These are phyloP conservation scores for Clavispora santaluciae DNA, from an alignment of 805 yeast genomes.

Conservation along the genomic window DNA sequence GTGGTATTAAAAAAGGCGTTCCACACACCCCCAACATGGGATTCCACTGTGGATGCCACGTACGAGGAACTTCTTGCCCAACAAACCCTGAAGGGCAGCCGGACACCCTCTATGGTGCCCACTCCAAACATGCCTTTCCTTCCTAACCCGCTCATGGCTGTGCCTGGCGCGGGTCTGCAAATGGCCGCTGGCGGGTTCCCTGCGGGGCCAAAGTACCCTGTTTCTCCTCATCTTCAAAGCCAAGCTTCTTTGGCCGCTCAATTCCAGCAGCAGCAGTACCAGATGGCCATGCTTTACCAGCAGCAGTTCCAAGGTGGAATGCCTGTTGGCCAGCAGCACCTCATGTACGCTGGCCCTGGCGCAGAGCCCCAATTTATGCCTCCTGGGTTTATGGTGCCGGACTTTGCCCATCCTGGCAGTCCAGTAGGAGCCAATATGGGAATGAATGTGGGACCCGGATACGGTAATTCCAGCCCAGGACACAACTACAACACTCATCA, in stretches of 20 bases:
- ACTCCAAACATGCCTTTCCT: constrained; percentile 22
- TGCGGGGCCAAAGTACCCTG: constrained; percentile 11
- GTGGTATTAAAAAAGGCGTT: constrained; percentile 55
- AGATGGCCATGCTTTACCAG: constrained; percentile 36
- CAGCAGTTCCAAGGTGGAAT: constrained; percentile 28
- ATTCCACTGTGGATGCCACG: constrained; percentile 51
- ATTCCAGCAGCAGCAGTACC: constrained; percentile 34
- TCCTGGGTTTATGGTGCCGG: constrained; percentile 20
- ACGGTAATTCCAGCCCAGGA: constrained; percentile 3
- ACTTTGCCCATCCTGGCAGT: constrained; percentile 30
- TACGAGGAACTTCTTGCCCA: constrained; percentile 50
- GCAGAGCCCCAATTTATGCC: constrained; percentile 29
- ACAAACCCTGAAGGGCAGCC: constrained; percentile 9
- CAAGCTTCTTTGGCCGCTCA: constrained; percentile 30
- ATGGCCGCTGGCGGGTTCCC: constrained; percentile 16
- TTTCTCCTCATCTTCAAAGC: constrained; percentile 30
- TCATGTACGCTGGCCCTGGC: constrained; percentile 27
- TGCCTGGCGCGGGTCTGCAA: constrained; percentile 17
- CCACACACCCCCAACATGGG: constrained; percentile 77
- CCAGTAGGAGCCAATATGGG: constrained; percentile 26
- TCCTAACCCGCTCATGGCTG: constrained; percentile 26
- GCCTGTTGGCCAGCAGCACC: constrained; percentile 32
- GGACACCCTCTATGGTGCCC: constrained; percentile 15
- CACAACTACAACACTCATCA: constrained; percentile 6
- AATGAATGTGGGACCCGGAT: constrained; percentile 9